Percentiles rank a stretch among this genome's conserved stretches.
Conservation (phyloP, 1,139 yeast genomes). For the Suhomyces yuchorum region DNA sequence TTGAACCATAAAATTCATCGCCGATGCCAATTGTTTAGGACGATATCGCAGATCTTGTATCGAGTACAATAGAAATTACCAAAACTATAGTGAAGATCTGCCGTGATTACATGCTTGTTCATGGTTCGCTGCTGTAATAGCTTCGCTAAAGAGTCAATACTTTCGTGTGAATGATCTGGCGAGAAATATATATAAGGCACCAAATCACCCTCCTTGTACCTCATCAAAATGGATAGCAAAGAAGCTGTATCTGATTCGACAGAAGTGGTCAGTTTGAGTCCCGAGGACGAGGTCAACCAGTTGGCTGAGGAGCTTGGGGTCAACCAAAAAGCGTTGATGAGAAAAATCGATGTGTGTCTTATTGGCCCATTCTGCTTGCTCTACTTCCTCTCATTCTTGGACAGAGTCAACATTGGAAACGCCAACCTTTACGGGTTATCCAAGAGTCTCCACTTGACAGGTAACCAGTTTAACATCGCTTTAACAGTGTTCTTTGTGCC, state of each 20-base stretch:
- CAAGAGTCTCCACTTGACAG: constrained; percentile 50
- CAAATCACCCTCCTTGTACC: too few relatives aligned
- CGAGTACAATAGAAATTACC: too few relatives aligned
- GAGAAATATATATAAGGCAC: too few relatives aligned
- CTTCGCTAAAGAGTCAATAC: too few relatives aligned
- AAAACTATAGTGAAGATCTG: too few relatives aligned
- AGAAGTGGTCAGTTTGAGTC: constrained; percentile 1
- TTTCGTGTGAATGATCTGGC: too few relatives aligned
- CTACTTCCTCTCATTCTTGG: constrained; percentile 69
- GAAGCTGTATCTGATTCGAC: constrained; percentile 1
- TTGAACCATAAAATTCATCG: too few relatives aligned
- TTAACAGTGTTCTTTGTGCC: constrained; percentile 74
- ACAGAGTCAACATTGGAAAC: constrained; percentile 73
- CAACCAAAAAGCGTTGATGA: constrained; percentile 52
- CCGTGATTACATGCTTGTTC: too few relatives aligned
- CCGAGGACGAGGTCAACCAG: constrained; percentile 27
- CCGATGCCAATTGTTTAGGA: too few relatives aligned
- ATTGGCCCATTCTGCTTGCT: constrained; percentile 71
- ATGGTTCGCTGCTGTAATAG: too few relatives aligned
- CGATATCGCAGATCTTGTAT: too few relatives aligned
- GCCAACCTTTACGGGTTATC: constrained; percentile 70
- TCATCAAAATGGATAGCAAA: neutral
- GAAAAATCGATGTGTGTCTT: constrained; percentile 64
- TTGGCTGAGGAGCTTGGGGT: constrained; percentile 38
- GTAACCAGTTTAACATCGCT: constrained; percentile 64